phyloP scores from a whole-genome alignment of 2,329 filamentous ascomycete genomes.

The Neopestalotiopsis rosae region DNA sequence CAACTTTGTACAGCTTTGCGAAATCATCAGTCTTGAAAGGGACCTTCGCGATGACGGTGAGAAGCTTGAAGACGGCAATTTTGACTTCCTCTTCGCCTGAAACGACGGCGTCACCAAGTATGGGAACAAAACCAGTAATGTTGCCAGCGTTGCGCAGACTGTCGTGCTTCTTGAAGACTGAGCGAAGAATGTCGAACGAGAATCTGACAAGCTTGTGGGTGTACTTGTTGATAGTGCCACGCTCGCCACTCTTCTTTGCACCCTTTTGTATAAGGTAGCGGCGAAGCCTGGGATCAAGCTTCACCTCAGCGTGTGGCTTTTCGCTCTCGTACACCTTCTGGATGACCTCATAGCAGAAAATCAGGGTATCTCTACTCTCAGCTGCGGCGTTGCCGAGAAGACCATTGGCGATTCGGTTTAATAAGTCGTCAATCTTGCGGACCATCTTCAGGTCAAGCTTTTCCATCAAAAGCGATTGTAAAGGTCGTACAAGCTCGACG shows the following conservation, averaged over 20 bases:
- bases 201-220: constrained; percentile 89
- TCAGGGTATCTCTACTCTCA: constrained; percentile 79
- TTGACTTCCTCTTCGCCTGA: constrained; percentile 91
- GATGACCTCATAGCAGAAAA: constrained; percentile 95
- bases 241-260: constrained; percentile 74
- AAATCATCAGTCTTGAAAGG: constrained; percentile 76
- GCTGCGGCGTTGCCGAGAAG: constrained; percentile 82
- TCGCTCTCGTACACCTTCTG: constrained; percentile 79
- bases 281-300: constrained; percentile 66
- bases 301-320: constrained; percentile 55
- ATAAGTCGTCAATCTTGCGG: constrained; percentile 87
- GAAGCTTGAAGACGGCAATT: constrained; percentile 82
- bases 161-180: constrained; percentile 85
- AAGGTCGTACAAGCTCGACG: constrained; percentile 76
- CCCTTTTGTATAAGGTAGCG: constrained; percentile 83
- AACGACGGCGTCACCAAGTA: constrained; percentile 86
- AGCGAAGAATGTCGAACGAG: constrained; percentile 83
- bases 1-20: constrained; percentile 70
- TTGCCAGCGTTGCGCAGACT: constrained; percentile 80
- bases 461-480: constrained; percentile 80
- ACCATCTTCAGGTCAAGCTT: constrained; percentile 83
- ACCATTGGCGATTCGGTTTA: constrained; percentile 82
- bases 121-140: constrained; percentile 82
- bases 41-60: constrained; percentile 84
- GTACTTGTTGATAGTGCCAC: constrained; percentile 77